Evolutionary conservation across 2,329 filamentous ascomycete genomes (phyloP), one percentile per base, ranked within the genome.

Genomic region (Bipolaris bicolor): DNA sequence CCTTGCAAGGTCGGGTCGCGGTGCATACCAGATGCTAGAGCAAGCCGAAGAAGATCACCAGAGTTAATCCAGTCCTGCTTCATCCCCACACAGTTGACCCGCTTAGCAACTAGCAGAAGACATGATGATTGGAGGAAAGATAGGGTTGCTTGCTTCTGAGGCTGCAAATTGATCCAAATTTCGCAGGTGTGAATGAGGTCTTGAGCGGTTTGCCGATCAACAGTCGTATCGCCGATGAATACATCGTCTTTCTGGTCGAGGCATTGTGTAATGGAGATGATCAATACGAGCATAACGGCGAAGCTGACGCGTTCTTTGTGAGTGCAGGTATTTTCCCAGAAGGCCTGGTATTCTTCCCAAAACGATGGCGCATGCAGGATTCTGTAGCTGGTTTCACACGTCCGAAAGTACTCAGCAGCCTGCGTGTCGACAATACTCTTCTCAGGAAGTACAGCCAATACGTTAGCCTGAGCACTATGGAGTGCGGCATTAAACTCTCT

Each of bases 301-400:
- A 81, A 79, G 29, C 71, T 71, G 5, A 64, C 55, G 9, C 64
- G 52, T n/a, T 53, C 46, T 34, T 55, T 55, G 3, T 65, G 59
- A 5, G 76, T 70, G 3, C 75, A 57, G 11, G 18, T 29, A 2
- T 61, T 56, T 3, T 75, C 67, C 83, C 83, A 86, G 58, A 81
- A 82, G 0, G 50, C 67, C 3, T 73, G 57, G 60, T 85, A 86
- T 7, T 84, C 80, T 18, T 72, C 61, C 76, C 78, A 78, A 57
- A 86, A 87, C 0, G 77, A 80, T 0, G 83, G 83, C 4, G 75
- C 67, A 52, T 87, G 84, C 0, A 87, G 66, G 43, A 87, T 81
- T 3, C 83, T 79, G 49, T 84, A 80, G 0, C 78, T 76, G 1
- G 77, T 79, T 57, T 85, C 84, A 55, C 83, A 85, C 0, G 73